Conservation (phyloP, 2,329 filamentous ascomycete species). For the Sporothrix mexicana region DNA sequence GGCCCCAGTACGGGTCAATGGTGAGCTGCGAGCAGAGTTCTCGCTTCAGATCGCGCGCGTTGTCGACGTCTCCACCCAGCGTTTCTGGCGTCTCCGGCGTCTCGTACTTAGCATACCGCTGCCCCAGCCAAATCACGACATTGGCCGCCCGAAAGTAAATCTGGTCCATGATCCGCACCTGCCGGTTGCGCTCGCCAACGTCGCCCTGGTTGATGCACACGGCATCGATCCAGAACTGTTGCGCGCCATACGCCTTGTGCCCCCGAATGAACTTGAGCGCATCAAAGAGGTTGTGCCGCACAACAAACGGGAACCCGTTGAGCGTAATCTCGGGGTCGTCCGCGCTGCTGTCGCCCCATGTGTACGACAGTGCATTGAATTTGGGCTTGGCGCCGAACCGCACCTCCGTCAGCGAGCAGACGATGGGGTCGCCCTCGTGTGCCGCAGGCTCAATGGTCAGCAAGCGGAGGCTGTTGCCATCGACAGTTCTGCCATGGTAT, state of each 20-base stretch:
- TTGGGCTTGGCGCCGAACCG: not conserved
- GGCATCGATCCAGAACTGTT: slow-evolving; percentile 17
- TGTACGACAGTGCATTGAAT: not conserved
- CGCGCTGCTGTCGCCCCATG: not conserved
- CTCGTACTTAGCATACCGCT: not conserved
- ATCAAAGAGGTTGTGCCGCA: not conserved
- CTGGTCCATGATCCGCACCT: slow-evolving; percentile 22
- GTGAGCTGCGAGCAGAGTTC: too few species aligned
- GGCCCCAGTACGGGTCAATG: too few species aligned
- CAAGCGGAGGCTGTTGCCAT: not conserved
- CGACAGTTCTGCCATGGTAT: not conserved
- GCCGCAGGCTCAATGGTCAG: not conserved
- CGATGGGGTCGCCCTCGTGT: not conserved
- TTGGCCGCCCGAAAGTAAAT: not conserved
- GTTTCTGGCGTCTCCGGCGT: too few species aligned
- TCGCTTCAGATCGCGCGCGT: too few species aligned
- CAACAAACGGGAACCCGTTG: not conserved
- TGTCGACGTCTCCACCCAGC: too few species aligned
- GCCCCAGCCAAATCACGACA: not conserved
- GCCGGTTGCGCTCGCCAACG: not conserved
- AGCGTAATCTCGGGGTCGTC: not conserved
- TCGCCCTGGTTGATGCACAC: slow-evolving; percentile 26
- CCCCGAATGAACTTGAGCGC: not conserved
- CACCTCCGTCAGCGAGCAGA: not conserved
- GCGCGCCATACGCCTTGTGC: not conserved